Percentiles rank a stretch among this genome's conserved stretches.
Conservation (phyloP, 495 filamentous ascomycete species). For the Aspergillus baeticus region DNA sequence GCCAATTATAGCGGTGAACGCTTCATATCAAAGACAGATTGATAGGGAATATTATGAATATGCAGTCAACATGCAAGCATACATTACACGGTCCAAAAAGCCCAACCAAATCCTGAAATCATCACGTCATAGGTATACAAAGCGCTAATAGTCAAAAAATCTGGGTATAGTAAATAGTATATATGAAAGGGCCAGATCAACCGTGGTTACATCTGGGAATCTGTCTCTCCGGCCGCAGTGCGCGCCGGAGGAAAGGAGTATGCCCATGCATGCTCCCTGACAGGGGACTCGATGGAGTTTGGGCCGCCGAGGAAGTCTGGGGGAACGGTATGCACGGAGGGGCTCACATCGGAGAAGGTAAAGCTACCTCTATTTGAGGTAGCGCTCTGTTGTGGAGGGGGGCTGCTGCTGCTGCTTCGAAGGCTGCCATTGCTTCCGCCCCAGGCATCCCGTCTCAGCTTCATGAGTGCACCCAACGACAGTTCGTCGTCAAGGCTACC, state of each 20-base stretch:
- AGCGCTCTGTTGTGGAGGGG: conserved; percentile 38
- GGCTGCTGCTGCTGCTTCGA: conserved; percentile 62
- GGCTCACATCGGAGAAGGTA: conserved; percentile 37
- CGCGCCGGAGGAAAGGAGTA: conserved; percentile 5
- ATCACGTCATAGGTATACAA: conserved; percentile 9
- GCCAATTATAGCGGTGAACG: no score
- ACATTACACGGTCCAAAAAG: conserved; percentile 2
- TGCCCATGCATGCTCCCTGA: conserved; percentile 10
- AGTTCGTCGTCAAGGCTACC: conserved; percentile 67
- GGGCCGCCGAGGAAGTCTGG: conserved; percentile 19
- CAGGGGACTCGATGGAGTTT: conserved; percentile 16
- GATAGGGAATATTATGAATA: conserved; percentile 4
- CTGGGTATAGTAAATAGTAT: conserved; percentile 9
- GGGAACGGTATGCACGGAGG: conserved; percentile 25
- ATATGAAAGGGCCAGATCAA: not conserved
- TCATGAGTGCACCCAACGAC: conserved; percentile 68
- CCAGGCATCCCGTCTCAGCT: conserved; percentile 72
- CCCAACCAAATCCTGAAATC: conserved; percentile 7
- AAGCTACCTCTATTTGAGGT: conserved; percentile 40
- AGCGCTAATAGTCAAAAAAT: conserved; percentile 5
- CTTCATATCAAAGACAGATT: no score
- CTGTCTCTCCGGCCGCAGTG: not conserved
- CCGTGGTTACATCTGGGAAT: not conserved
- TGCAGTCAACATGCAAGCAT: conserved; percentile 3
- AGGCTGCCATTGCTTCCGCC: conserved; percentile 76